These are phyloP conservation scores for Kluyveromyces siamensis DNA, from an alignment of 805 yeast genomes.

Conservation along the genomic window DNA sequence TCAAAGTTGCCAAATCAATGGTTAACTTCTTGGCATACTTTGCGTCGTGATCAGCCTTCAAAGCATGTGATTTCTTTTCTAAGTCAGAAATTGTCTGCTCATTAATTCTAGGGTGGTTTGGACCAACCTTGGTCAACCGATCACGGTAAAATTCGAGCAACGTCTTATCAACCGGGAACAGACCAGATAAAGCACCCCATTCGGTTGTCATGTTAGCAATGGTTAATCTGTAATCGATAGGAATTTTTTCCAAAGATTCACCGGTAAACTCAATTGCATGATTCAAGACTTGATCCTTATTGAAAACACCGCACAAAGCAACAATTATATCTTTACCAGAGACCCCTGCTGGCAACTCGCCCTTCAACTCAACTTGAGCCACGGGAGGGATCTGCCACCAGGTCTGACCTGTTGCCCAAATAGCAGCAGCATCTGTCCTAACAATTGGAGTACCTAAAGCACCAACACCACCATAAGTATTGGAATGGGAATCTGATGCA, in stretches of 20 bases:
- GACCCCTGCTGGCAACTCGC: slow-evolving; percentile 74
- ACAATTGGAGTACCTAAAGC: slow-evolving; percentile 95
- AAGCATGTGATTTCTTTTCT: slow-evolving; percentile 7
- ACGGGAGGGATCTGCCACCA: slow-evolving; percentile 99
- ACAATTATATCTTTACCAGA: slow-evolving; percentile 97
- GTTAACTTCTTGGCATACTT: slow-evolving; percentile 80
- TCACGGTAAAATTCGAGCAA: slow-evolving; percentile 69
- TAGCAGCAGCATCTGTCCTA: slow-evolving; percentile 97
- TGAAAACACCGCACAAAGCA: slow-evolving; percentile 87
- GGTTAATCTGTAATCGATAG: slow-evolving; percentile 80
- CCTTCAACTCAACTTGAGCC: slow-evolving; percentile 81
- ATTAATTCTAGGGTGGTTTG: slow-evolving; percentile 81
- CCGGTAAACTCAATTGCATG: slow-evolving; percentile 94
- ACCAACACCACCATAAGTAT: slow-evolving; percentile 96
- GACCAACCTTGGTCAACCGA: slow-evolving; percentile 41
- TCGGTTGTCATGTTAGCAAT: slow-evolving; percentile 98
- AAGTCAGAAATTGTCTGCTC: slow-evolving; percentile 41
- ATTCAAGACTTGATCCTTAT: slow-evolving; percentile 84
- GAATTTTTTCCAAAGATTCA: slow-evolving; percentile 56
- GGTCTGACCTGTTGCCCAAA: slow-evolving; percentile 99
- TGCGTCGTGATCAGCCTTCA: slow-evolving; percentile 64
- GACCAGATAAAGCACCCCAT: slow-evolving; percentile 97
- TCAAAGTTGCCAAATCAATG: slow-evolving; percentile 68
- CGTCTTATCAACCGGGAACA: slow-evolving; percentile 89
- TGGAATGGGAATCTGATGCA: slow-evolving; percentile 96